Evolutionary conservation across 1,139 yeast species (phyloP), one percentile per base, ranked within the genome.

Genomic region (Kodamaea derodonti): DNA sequence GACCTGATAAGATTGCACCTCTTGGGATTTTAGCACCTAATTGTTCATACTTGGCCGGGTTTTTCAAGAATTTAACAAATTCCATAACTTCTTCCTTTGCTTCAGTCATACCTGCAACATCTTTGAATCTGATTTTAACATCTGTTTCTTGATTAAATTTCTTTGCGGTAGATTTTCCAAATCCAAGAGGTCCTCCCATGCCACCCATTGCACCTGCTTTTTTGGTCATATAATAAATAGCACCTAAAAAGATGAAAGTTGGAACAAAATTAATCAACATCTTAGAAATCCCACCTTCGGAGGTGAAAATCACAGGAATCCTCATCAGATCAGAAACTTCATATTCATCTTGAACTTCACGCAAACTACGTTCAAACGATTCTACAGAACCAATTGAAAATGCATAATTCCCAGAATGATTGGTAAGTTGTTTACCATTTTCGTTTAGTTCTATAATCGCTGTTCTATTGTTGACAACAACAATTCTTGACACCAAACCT

Each of bases 1-100:
- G 96, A 40, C 98, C 98, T 11, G 95, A 85, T 40, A 94, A 68
- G 45, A 92, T 87, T 10, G 98, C 98, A 51, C 98, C 98, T 56
- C 97, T 79, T 33, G 98, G 98, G 45, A 92, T 94, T 60, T 90
- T 87, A 13, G 97, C 98, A 29, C 98, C 98, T 35, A 92, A 68
- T 43, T 78, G 80, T 56, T 90, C 96, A 58, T 88, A 92, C 56
- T 87, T 88, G 33, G 72, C 72, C 10, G 98, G 98, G 47, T 88
- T 77, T 58, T 88, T 85, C 58, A 92, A 73, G 56, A 92, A 92
- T 52, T 84, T 82, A 35, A 92, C 98, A 69, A 92, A 92, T 58
- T 92, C 98, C 95, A 88, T 86, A 37, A 92, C 92, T 62, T 92
- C 98, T 52, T 83, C 90, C 60, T 92, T 92, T n/a, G 98, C 97